Conservation (phyloP, 2,329 filamentous ascomycete species). For the Pseudogymnoascus sp. region DNA sequence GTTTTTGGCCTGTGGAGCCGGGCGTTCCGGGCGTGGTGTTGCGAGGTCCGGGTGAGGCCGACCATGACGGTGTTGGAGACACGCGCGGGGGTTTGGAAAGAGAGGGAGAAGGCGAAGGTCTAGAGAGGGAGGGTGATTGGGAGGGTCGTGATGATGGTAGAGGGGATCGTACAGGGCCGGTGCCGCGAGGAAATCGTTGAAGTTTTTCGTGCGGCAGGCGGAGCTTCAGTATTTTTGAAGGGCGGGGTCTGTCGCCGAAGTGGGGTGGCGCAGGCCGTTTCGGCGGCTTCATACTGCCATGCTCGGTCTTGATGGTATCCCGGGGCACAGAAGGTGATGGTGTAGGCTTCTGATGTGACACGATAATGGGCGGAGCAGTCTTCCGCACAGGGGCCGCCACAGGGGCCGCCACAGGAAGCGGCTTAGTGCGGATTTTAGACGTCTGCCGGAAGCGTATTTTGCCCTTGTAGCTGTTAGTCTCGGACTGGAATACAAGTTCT, state of each 20-base stretch:
- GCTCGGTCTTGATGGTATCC: background rate
- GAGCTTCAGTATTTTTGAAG: conserved; percentile 11
- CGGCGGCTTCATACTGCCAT: conserved; percentile 17
- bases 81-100: background rate
- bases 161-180: background rate
- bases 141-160: conserved; percentile 3
- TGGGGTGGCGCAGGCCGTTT: conserved; percentile 18
- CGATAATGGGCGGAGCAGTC: conserved; percentile 1
- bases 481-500: background rate
- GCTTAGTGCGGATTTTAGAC: conserved; percentile 22
- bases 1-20: background rate
- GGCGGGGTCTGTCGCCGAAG: background rate
- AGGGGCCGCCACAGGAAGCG: background rate
- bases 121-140: background rate
- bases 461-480: conserved; percentile 16
- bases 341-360: background rate
- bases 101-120: conserved; percentile 4
- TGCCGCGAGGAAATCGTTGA: background rate
- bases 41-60: background rate
- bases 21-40: conserved; percentile 3
- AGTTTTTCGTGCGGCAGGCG: background rate
- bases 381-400: conserved; percentile 3
- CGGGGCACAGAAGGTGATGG: background rate
- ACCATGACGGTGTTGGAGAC: background rate
- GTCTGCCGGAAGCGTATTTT: conserved; percentile 23